Evolutionary conservation across 2,329 filamentous ascomycete species (phyloP).

Genomic region (Hypoxylon sp.): DNA sequence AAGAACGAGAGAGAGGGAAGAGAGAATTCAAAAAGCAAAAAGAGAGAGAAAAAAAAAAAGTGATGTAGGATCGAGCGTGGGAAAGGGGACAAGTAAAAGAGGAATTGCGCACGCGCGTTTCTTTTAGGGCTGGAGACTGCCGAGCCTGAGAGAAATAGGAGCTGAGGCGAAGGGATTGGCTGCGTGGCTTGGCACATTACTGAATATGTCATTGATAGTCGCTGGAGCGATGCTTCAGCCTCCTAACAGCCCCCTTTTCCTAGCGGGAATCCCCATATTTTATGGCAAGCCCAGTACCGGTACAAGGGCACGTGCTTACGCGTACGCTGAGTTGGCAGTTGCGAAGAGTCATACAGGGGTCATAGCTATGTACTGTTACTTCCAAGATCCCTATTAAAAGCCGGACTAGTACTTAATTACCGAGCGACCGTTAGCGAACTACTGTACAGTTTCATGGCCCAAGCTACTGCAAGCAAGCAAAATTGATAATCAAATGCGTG

Average conservation of each 20-base stretch:
- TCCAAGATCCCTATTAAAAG: background rate
- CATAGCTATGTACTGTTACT: constrained; percentile 16
- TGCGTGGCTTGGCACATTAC: constrained; percentile 32
- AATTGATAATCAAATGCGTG: constrained; percentile 19
- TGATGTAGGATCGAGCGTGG: constrained; percentile 7
- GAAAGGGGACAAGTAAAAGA: constrained; percentile 1
- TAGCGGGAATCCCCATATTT: constrained; percentile 9
- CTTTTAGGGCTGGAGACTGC: constrained; percentile 25
- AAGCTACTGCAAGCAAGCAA: constrained; percentile 25
- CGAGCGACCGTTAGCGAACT: constrained; percentile 20
- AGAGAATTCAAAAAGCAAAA: background rate
- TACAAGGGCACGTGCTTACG: constrained; percentile 25
- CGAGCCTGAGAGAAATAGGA: constrained; percentile 13
- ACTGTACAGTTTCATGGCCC: constrained; percentile 16
- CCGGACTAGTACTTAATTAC: constrained; percentile 28
- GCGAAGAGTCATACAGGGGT: constrained; percentile 11
- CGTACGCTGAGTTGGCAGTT: background rate
- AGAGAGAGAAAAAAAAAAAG: constrained; percentile 1
- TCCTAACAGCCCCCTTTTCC: constrained; percentile 27
- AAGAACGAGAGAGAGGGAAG: background rate
- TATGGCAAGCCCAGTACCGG: constrained; percentile 1
- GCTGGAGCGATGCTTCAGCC: constrained; percentile 27
- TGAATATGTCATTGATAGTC: constrained; percentile 34
- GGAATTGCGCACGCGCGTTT: constrained; percentile 18
- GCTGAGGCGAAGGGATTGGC: constrained; percentile 27